Evolutionary conservation across 2,329 filamentous ascomycete genomes (phyloP).

Genomic region (Emmonsia crescens): DNA sequence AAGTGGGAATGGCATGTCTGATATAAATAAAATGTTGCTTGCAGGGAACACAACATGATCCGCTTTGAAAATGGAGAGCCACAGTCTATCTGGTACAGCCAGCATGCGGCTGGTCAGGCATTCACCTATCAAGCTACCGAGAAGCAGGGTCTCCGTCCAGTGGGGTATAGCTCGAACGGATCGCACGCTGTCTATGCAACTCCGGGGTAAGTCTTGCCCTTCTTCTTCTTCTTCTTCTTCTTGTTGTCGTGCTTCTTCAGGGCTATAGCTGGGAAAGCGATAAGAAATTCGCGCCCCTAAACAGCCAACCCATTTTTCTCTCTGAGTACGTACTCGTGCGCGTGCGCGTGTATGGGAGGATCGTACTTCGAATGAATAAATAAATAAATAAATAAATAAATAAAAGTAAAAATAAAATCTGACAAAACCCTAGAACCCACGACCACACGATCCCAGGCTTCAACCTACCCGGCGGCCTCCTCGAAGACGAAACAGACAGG

Average conservation of each 20-base stretch:
- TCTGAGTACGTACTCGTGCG: neutral
- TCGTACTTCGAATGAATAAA: neutral
- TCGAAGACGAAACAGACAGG: conserved; percentile 45
- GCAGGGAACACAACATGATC: conserved; percentile 56
- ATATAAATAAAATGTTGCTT: neutral
- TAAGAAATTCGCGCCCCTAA: neutral
- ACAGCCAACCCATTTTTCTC: neutral
- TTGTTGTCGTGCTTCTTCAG: neutral
- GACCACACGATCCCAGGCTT: conserved; percentile 54
- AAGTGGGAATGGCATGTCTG: neutral
- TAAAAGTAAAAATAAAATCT: neutral
- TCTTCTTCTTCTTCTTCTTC: neutral
- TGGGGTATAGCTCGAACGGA: conserved; percentile 50
- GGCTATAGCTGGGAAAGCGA: neutral
- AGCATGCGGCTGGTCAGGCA: conserved; percentile 52
- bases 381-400: neutral
- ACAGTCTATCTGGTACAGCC: conserved; percentile 50
- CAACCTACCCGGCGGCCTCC: conserved; percentile 43
- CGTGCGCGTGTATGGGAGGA: neutral
- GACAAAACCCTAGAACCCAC: conserved; percentile 35
- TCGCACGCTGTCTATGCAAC: conserved; percentile 56
- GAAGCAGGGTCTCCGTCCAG: conserved; percentile 43
- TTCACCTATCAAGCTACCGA: conserved; percentile 48
- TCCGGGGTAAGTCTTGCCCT: conserved; percentile 26
- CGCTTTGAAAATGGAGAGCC: conserved; percentile 50